Percentiles rank a stretch among this genome's conserved stretches.
Evolutionary conservation across 2,329 filamentous ascomycete species (phyloP).

Genomic region (Plectosphaerella cucumerina): DNA sequence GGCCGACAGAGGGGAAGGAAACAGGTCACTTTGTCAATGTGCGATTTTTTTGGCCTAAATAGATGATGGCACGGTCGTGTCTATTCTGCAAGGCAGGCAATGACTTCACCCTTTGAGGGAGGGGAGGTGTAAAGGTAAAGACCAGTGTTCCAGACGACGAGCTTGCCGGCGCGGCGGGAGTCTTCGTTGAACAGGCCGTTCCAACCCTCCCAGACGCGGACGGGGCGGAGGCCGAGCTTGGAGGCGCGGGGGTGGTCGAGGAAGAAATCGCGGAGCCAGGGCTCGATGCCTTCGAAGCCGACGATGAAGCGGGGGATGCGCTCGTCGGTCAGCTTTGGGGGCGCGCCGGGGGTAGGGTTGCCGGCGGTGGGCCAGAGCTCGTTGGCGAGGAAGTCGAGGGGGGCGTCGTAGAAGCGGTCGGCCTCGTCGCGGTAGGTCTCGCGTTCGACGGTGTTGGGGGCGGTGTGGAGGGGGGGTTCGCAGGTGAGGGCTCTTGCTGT

Average conservation of each 20-base stretch:
- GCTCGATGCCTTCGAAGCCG: constrained; percentile 56
- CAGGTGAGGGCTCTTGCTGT: constrained; percentile 83
- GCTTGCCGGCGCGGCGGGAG: constrained; percentile 47
- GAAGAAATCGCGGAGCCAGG: constrained; percentile 40
- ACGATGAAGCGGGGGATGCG: constrained; percentile 54
- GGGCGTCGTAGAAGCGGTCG: constrained; percentile 79
- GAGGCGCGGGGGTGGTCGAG: constrained; percentile 28
- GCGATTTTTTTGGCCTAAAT: too few relatives aligned
- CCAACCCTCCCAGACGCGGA: constrained; percentile 50
- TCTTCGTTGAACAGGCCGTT: constrained; percentile 64
- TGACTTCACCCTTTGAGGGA: too few relatives aligned
- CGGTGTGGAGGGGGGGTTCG: constrained; percentile 70
- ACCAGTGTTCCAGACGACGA: constrained; percentile 57
- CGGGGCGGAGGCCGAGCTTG: constrained; percentile 36
- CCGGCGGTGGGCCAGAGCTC: constrained; percentile 43
- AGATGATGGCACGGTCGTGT: too few relatives aligned
- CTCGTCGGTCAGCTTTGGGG: constrained; percentile 10
- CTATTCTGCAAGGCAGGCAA: too few relatives aligned
- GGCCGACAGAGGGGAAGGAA: too few relatives aligned
- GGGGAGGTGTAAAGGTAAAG: constrained; percentile 18
- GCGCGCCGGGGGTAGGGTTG: constrained; percentile 5
- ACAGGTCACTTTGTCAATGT: too few relatives aligned
- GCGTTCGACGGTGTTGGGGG: constrained; percentile 56
- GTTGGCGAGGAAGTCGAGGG: constrained; percentile 46
- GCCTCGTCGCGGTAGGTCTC: constrained; percentile 79